Percentiles rank a stretch among this genome's conserved stretches.
These are phyloP conservation scores for Hortiboletus campestris DNA, from an alignment of 768 basidiomycete species.

Conservation along the genomic window DNA sequence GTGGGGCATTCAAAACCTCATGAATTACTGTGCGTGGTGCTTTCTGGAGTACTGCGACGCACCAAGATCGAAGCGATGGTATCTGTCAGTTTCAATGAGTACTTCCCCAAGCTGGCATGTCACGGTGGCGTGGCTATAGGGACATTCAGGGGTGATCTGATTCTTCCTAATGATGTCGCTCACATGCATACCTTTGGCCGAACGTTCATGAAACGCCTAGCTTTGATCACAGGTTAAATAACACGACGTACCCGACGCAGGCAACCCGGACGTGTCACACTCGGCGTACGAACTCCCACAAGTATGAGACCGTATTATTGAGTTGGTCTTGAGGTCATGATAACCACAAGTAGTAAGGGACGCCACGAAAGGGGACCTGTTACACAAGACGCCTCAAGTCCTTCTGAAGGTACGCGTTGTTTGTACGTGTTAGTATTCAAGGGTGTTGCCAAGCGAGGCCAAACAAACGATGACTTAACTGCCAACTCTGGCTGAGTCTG, in stretches of 20 bases:
- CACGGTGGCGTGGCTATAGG: too few species aligned
- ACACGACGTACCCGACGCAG: not conserved
- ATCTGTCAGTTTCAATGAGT: not conserved
- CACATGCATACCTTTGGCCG: not conserved
- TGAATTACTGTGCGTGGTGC: too few species aligned
- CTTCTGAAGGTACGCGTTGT: slow-evolving; percentile 10
- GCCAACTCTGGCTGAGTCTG: slow-evolving; percentile 11
- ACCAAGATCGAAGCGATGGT: not conserved
- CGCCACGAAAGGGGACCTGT: too few species aligned
- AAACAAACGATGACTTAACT: slow-evolving; percentile 15
- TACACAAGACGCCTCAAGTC: too few species aligned
- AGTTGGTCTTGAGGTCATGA: not conserved
- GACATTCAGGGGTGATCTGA: not conserved
- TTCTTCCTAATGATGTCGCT: not conserved
- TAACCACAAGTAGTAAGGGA: too few species aligned
- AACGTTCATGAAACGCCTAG: not conserved
- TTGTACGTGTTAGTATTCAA: slow-evolving; percentile 19
- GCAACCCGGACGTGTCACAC: not conserved
- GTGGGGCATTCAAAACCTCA: too few species aligned
- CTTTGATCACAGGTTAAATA: not conserved
- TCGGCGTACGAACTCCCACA: not conserved
- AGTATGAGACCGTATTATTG: not conserved
- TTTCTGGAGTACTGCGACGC: not conserved
- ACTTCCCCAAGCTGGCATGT: not conserved
- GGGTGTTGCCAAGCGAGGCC: slow-evolving; percentile 10